Base-by-base conservation (phyloP, 805 yeast species). In the Myxozyma neotropica region DNA sequence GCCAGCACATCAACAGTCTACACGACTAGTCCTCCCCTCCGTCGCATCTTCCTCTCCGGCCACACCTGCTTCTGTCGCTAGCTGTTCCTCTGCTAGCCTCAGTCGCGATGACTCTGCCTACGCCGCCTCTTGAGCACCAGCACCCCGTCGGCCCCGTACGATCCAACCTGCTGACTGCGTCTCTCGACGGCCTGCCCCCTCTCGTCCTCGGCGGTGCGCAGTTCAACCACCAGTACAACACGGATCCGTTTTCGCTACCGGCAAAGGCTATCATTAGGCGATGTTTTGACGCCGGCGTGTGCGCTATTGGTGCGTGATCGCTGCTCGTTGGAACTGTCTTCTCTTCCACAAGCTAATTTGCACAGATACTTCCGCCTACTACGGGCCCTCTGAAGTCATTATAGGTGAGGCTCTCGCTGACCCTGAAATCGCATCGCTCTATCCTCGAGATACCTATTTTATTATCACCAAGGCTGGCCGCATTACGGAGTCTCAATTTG, bases 381-480 rank as follows among this genome's bases (percentile, higher is more conserved):
- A 92, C 71, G 97, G 97, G 0, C 89, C 89, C 0, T 88, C 96
- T 4, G 98, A 92, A 69, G 78, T 74, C 19, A 64, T 92, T 13
- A 70, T 89, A 4, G 97, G 98, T 1, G 61, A 78, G 15, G 93
- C 91, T 0, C 74, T 92, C 64, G 71, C 73, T 24, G 56, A 69
- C 0, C 63, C 75, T 31, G 64, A 72, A 4, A 51, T 75, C 7
- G 69, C 70, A 3, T 70, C 71, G 1, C 77, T 78, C 39, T 71
- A 70, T 50, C 78, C 84, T 0, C 79, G 98, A 59, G 85, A 85
- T 4, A 69, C 77, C 19, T 87, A 87, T 71, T 85, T 79, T 67
- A 78, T 93, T 26, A 86, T 90, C 68, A 88, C 97, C 24, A 92
- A 92, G 70, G 95, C 90, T 10, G 97, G 98, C 0, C 78, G 98